Evolutionary conservation across 177 flowering plant species (phyloP).

Genomic region (Telopea speciosissima): DNA sequence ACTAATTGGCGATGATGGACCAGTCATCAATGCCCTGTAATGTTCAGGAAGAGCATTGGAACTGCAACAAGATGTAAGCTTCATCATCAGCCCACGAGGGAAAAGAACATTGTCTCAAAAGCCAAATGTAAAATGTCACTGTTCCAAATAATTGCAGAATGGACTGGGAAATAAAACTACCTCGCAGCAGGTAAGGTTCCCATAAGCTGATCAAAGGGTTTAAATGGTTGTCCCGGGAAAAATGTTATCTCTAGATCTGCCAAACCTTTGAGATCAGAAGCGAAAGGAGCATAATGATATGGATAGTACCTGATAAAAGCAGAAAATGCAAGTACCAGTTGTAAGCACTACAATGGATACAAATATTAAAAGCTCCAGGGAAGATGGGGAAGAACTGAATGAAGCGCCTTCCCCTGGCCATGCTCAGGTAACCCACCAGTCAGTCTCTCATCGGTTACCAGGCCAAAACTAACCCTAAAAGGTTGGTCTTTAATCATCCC

Average conservation of each 20-base stretch:
- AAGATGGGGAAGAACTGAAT: neutral
- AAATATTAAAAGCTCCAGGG: neutral
- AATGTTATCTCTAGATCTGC: slow-evolving; percentile 81
- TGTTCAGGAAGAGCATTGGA: slow-evolving; percentile 72
- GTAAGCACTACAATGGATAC: neutral
- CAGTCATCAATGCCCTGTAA: slow-evolving; percentile 76
- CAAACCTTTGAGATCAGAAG: slow-evolving; percentile 90
- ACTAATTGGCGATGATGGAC: slow-evolving; percentile 70
- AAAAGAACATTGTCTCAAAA: no score
- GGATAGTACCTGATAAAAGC: slow-evolving; percentile 81
- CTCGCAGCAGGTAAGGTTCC: slow-evolving; percentile 97
- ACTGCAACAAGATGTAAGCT: slow-evolving; percentile 37
- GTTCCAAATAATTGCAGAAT: neutral
- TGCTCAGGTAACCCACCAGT: neutral
- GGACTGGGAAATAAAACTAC: slow-evolving; percentile 24
- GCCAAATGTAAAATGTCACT: neutral
- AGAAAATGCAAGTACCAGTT: neutral
- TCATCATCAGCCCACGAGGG: neutral
- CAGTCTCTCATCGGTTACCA: neutral
- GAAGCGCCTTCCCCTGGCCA: neutral
- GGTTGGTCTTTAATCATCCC: neutral
- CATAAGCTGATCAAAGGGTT: slow-evolving; percentile 97
- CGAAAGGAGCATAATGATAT: slow-evolving; percentile 98
- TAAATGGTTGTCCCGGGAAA: slow-evolving; percentile 89
- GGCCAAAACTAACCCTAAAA: neutral